Percentiles rank a stretch among this genome's conserved stretches.
phyloP scores from a whole-genome alignment of 2,329 filamentous ascomycete species.

The Fusarium bactridioides region DNA sequence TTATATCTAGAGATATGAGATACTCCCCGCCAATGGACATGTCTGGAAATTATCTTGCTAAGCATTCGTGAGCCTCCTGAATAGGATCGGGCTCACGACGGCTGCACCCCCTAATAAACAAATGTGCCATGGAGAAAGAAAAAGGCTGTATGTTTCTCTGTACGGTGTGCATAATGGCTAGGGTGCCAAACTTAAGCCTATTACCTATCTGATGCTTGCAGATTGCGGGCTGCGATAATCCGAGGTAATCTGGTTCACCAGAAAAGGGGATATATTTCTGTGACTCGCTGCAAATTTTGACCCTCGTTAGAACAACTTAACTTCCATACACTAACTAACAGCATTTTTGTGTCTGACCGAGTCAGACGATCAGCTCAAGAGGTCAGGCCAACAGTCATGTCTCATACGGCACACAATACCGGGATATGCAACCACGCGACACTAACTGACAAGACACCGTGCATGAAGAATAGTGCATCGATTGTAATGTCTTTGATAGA shows the following conservation, averaged over 20 bases:
- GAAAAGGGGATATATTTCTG: not conserved
- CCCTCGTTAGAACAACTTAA: not conserved
- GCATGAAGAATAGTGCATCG: not conserved
- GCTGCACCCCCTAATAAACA: not conserved
- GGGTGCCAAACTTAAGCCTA: not conserved
- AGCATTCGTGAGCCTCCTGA: constrained; percentile 9
- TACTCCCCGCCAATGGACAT: constrained; percentile 23
- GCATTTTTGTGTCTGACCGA: constrained; percentile 6
- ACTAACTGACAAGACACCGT: not conserved
- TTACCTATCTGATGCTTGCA: not conserved
- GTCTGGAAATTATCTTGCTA: constrained; percentile 19
- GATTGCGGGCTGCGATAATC: not conserved
- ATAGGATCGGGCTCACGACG: constrained; percentile 20
- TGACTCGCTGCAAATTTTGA: not conserved
- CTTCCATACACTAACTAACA: not conserved
- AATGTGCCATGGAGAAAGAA: not conserved
- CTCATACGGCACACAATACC: not conserved
- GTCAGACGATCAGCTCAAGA: constrained; percentile 18
- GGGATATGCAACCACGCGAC: constrained; percentile 11
- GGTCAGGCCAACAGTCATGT: constrained; percentile 11
- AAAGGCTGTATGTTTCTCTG: not conserved
- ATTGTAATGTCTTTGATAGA: not conserved
- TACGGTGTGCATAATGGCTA: not conserved
- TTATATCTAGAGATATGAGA: not conserved
- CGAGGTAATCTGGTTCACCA: not conserved